Conservation (phyloP, 805 yeast species). For the Candida verbasci region DNA sequence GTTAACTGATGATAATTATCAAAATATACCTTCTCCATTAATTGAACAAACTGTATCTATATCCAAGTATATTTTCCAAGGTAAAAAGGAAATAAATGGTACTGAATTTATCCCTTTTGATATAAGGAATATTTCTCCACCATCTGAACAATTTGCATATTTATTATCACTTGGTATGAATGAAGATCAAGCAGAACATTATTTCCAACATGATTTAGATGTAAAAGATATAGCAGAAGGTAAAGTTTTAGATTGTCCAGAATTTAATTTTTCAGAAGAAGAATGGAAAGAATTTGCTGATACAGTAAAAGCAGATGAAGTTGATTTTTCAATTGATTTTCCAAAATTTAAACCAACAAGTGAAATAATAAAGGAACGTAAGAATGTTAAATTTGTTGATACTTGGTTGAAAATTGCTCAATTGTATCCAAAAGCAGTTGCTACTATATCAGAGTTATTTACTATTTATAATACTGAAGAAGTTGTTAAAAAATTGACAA, state of each 20-base stretch:
- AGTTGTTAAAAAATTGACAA: not conserved
- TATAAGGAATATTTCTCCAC: conserved; percentile 37
- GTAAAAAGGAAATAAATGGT: conserved; percentile 30
- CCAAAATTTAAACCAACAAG: conserved; percentile 7
- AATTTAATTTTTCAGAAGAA: conserved; percentile 11
- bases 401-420: conserved; percentile 17
- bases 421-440: conserved; percentile 15
- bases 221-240: conserved; percentile 10
- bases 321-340: conserved; percentile 9
- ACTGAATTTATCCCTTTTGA: conserved; percentile 30
- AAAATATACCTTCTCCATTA: conserved; percentile 31
- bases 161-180: conserved; percentile 20
- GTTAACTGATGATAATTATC: conserved; percentile 9
- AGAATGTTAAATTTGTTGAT: conserved; percentile 8
- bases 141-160: conserved; percentile 23
- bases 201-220: conserved; percentile 20
- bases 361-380: conserved; percentile 11
- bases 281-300: conserved; percentile 14
- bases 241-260: conserved; percentile 13
- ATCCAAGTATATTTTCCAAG: conserved; percentile 37
- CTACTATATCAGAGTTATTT: conserved; percentile 19
- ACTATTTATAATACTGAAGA: not conserved
- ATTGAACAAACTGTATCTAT: conserved; percentile 45
- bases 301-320: conserved; percentile 8
- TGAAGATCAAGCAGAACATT: conserved; percentile 22